phyloP scores from a whole-genome alignment of 1,284 basidiomycete genomes.

The Microbotryum silenes-acaulis region DNA sequence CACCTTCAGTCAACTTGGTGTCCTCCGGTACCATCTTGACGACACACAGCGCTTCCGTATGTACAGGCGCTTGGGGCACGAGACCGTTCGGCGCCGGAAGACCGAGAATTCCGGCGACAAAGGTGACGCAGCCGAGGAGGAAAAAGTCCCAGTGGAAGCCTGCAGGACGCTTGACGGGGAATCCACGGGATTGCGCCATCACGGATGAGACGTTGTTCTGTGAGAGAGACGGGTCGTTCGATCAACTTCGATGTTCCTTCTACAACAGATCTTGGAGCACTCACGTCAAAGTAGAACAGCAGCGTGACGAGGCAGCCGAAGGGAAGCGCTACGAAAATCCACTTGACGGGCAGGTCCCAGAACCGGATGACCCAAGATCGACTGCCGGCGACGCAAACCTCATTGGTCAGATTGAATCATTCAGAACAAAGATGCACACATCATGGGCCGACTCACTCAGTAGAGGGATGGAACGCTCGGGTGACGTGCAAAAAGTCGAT shows the following conservation, averaged over 20 bases:
- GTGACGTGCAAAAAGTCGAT: slow-evolving; percentile 33
- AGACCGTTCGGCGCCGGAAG: slow-evolving; percentile 89
- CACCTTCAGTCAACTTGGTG: slow-evolving; percentile 27
- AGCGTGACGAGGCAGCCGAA: slow-evolving; percentile 44
- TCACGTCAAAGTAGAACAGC: slow-evolving; percentile 47
- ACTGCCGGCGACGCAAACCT: neutral
- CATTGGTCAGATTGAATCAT: neutral
- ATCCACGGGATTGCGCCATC: slow-evolving; percentile 86
- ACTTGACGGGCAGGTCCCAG: slow-evolving; percentile 82
- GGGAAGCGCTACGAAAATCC: slow-evolving; percentile 69
- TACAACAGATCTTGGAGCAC: slow-evolving; percentile 16
- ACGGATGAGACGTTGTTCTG: slow-evolving; percentile 53
- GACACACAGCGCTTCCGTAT: slow-evolving; percentile 75
- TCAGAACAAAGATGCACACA: too few species aligned
- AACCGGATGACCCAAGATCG: slow-evolving; percentile 73
- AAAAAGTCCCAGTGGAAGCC: slow-evolving; percentile 74
- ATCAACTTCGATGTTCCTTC: neutral
- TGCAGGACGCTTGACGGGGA: slow-evolving; percentile 81
- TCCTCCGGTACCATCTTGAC: slow-evolving; percentile 47
- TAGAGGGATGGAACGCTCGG: slow-evolving; percentile 26
- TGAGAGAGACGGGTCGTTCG: too few species aligned
- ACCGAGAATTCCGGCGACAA: slow-evolving; percentile 82
- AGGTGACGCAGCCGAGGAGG: slow-evolving; percentile 82
- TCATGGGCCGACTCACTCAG: slow-evolving; percentile 12
- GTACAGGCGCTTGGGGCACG: slow-evolving; percentile 93